Evolutionary conservation across 176 grass and related monocot genomes (phyloP).

Genomic region (Secale cereale): DNA sequence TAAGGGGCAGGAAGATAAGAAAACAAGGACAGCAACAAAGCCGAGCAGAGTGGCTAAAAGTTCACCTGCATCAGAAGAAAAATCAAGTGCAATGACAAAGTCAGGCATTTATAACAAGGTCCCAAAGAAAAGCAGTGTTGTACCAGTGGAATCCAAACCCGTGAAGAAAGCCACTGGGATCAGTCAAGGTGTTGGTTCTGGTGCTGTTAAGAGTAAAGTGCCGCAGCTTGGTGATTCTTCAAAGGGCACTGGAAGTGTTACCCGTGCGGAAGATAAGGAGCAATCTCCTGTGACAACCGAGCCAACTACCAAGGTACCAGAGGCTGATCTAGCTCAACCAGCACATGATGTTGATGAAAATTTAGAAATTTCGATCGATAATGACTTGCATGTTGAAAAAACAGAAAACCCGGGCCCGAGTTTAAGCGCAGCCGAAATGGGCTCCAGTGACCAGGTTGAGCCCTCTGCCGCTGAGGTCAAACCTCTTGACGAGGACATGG

Average conservation of each 20-base stretch:
- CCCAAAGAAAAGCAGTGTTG: slow-evolving; percentile 94
- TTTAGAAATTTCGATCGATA: slow-evolving; percentile 76
- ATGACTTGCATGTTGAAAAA: slow-evolving; percentile 84
- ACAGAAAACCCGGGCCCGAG: slow-evolving; percentile 57
- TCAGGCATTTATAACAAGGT: slow-evolving; percentile 72
- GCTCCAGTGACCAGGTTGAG: slow-evolving; percentile 41
- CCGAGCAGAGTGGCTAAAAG: slow-evolving; percentile 49
- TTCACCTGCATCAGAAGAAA: slow-evolving; percentile 52
- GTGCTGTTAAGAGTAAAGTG: slow-evolving; percentile 56
- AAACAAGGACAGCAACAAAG: slow-evolving; percentile 43
- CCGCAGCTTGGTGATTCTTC: slow-evolving; percentile 52
- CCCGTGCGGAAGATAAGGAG: slow-evolving; percentile 68
- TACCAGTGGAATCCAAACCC: slow-evolving; percentile 83
- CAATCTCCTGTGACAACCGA: slow-evolving; percentile 50
- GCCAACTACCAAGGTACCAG: slow-evolving; percentile 68
- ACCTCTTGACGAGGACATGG: slow-evolving; percentile 76
- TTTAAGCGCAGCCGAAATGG: slow-evolving; percentile 52
- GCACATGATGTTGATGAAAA: slow-evolving; percentile 88
- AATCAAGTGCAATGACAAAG: slow-evolving; percentile 45
- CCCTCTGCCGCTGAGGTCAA: slow-evolving; percentile 51
- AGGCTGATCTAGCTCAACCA: slow-evolving; percentile 87
- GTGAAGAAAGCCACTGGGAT: slow-evolving; percentile 62
- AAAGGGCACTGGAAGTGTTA: slow-evolving; percentile 62
- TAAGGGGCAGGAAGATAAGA: slow-evolving; percentile 71
- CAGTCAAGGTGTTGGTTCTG: slow-evolving; percentile 32